Base-by-base conservation (phyloP, 352 stramenopile species). In the Phytophthora fragariaefolia region DNA sequence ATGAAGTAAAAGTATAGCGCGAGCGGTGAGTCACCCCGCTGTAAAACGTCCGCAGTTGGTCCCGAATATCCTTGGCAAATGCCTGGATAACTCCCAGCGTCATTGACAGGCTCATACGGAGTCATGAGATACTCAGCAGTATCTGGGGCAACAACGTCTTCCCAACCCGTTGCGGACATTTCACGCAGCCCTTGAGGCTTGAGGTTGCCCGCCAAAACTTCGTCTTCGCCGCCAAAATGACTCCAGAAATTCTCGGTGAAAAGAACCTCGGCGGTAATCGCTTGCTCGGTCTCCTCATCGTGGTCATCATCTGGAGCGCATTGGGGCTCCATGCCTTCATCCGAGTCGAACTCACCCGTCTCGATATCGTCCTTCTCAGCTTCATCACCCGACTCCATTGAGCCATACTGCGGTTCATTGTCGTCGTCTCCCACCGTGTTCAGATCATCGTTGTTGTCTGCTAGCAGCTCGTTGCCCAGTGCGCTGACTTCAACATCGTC, bases 1-100 rank as follows among this genome's bases (percentile, higher is more conserved):
- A 70, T 26, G 23, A 66, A 74, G n/a, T 20, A 70, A 34, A 70
- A 61, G 22, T 66, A 67, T 0, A 74, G 32, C 3, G 36, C 45
- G 6, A 70, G 8, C 1, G 48, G 48, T 0, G 46, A 73, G 15
- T 65, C 66, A 23, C 43, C 58, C 5, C 28, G 8, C 0, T 28
- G 49, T 8, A 67, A 18, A 13, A 12, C 50, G 1, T 61, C 50
- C 4, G 28, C 49, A 0, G 49, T 61, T 24, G 47, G 58, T 2
- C 38, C 49, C 0, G 38, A 47, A 17, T 66, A 66, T 10, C 38
- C 27, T 55, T 55, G 58, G 0, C 38, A 48, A 27, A 66, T 12
- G 1, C 58, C 38, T 27, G 58, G 48, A 42, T 66, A 66, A 3
- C 8, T 42, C 1, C 27, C 13, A 1, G 24, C 32, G 18, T 48